A percentile compares a stretch with the other conserved stretches of the same genome.
Conservation (phyloP, 78 protist genomes). For the Pigoraptor vietnamica region DNA sequence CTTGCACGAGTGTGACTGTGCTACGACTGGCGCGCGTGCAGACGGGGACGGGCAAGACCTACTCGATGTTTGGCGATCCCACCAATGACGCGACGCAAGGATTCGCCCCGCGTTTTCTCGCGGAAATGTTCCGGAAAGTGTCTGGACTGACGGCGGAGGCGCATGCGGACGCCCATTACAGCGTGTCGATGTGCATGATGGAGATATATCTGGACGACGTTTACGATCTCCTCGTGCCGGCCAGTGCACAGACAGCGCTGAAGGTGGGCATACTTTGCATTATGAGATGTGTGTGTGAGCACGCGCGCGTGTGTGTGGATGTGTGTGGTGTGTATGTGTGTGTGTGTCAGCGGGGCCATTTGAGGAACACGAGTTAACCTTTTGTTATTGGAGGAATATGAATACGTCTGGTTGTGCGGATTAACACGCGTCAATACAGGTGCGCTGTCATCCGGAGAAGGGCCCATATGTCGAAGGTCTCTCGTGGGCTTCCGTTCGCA, state of each 20-base stretch:
- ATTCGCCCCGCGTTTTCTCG: conserved; percentile 26
- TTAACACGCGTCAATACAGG: no score
- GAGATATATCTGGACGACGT: background rate
- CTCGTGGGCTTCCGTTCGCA: background rate
- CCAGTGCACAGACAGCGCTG: background rate
- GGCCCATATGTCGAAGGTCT: conserved; percentile 10
- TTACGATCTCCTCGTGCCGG: conserved; percentile 40
- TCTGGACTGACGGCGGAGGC: background rate
- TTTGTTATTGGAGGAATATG: no score
- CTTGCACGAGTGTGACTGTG: no score
- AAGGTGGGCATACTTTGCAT: no score
- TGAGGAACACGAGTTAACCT: no score
- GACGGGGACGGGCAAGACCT: conserved; percentile 58
- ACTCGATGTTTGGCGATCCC: conserved; percentile 3
- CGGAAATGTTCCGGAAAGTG: background rate
- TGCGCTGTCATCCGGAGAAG: background rate
- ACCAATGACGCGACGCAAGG: background rate
- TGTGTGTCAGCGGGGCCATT: no score
- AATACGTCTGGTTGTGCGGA: no score
- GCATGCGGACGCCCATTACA: background rate
- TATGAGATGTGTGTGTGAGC: no score
- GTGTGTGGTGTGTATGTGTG: no score
- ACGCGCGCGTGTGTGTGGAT: no score
- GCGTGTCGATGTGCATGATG: background rate
- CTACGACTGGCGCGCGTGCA: conserved; percentile 64